A percentile compares a stretch with the other conserved stretches of the same genome.
Conservation (phyloP, 2,329 filamentous ascomycete genomes). For the Exserohilum rostratum region DNA sequence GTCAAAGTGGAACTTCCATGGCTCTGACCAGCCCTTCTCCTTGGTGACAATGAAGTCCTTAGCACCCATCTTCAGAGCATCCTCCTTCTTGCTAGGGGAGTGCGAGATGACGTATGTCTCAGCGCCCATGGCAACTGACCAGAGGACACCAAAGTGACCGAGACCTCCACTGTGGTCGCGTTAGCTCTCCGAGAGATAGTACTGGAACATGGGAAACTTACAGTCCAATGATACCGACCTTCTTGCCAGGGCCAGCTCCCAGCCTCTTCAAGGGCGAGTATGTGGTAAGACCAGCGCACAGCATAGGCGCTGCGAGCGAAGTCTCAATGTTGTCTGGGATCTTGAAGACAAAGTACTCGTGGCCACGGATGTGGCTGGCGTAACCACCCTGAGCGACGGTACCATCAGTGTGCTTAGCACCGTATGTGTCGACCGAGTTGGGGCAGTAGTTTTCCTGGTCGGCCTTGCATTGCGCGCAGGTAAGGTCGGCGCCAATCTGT, state of each 20-base stretch:
- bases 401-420: conserved; percentile 60
- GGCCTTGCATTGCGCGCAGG: conserved; percentile 58
- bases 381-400: conserved; percentile 72
- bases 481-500: conserved; percentile 57
- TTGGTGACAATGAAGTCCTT: conserved; percentile 65
- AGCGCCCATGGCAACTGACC: conserved; percentile 61
- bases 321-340: conserved; percentile 74
- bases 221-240: conserved; percentile 75
- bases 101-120: conserved; percentile 68
- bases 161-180: conserved; percentile 50
- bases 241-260: conserved; percentile 77
- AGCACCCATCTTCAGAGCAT: conserved; percentile 64
- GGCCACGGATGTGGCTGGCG: conserved; percentile 70
- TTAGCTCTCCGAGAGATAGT: conserved; percentile 13
- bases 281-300: conserved; percentile 82
- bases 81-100: conserved; percentile 64
- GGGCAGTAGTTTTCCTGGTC: conserved; percentile 62
- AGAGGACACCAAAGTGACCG: conserved; percentile 58
- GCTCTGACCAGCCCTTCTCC: conserved; percentile 64
- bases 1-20: conserved; percentile 68
- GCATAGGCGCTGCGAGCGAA: conserved; percentile 73
- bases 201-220: conserved; percentile 32
- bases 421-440: conserved; percentile 57
- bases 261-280: conserved; percentile 80
- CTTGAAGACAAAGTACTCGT: conserved; percentile 77